These are phyloP conservation scores for Dendrobium chrysotoxum DNA, from an alignment of 106 monocot genomes.

Conservation along the genomic window DNA sequence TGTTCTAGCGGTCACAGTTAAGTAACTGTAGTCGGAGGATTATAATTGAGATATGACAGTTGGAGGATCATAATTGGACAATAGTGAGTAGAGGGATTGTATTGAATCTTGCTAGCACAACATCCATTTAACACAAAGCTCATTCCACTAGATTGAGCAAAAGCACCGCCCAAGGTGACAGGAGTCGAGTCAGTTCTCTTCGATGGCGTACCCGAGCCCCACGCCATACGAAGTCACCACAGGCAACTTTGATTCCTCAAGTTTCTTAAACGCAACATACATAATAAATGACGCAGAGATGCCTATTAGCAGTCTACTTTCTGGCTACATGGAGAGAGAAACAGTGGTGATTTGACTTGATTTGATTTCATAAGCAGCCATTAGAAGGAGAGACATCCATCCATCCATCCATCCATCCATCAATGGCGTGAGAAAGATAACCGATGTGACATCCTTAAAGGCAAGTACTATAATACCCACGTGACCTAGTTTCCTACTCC, in stretches of 20 bases:
- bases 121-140: no score
- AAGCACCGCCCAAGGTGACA: no score
- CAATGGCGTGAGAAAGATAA: neutral
- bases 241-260: neutral
- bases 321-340: neutral
- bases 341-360: neutral
- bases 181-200: no score
- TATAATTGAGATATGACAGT: no score
- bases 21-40: no score
- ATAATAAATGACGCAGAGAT: neutral
- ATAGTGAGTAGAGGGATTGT: no score
- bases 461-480: neutral
- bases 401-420: no score
- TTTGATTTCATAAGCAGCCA: neutral
- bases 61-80: no score
- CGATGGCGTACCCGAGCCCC: no score
- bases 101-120: no score
- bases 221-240: neutral
- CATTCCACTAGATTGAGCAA: no score
- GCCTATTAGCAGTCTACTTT: neutral
- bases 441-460: constrained; percentile 7
- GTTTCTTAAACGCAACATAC: neutral
- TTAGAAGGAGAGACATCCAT: neutral
- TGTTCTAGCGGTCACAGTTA: no score
- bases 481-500: neutral